Base-by-base conservation (phyloP, 1,284 basidiomycete genomes). In the Rhodotorula sp. region DNA sequence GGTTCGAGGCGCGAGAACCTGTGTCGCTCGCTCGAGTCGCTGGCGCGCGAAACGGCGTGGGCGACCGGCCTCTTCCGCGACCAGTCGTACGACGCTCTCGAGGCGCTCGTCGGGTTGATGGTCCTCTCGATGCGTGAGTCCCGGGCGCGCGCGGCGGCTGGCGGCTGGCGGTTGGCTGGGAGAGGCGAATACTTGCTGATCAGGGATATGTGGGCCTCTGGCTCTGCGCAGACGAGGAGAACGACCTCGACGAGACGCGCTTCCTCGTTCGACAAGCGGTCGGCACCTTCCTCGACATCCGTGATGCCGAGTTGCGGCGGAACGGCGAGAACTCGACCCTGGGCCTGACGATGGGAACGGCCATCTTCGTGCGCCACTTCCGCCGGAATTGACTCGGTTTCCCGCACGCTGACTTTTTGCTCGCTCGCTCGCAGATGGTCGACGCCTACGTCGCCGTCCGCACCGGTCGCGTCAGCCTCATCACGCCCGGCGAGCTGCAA, bases 201-300 rank as follows among this genome's bases (percentile, higher is more conserved):
- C 10, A 59, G 24, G 9, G n/a, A n/a, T n/a, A n/a, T n/a, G n/a
- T n/a, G n/a, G n/a, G n/a, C n/a, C n/a, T 11, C 2, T 37, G 10
- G 8, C 18, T n/a, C 11, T 16, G 13, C 18, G 10, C 60, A 72
- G 71, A 69, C 51, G 71, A 72, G 59, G 71, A 72, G 54, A 69
- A 56, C 15, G 40, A 62, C 15, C 51, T 62, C 3, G 62, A 62
- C 4, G 65, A 67, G 1, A 54, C 60, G 16, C 65, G 67, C 20
- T 69, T 69, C 52, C 48, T 67, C 52, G 64, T 72, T 1, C 61
- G 71, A 7, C 58, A 67, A 16, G 50, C 65, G 11, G 67, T 55
- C 4, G 71, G 71, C 6, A 51, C 64, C n/a, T 72, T 63, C 44
- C 44, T 72, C 30, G 71, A 72, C 52, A 22, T 72, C 7, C 64